phyloP scores from a whole-genome alignment of 2,329 filamentous ascomycete genomes.

The Fusarium burgessii region DNA sequence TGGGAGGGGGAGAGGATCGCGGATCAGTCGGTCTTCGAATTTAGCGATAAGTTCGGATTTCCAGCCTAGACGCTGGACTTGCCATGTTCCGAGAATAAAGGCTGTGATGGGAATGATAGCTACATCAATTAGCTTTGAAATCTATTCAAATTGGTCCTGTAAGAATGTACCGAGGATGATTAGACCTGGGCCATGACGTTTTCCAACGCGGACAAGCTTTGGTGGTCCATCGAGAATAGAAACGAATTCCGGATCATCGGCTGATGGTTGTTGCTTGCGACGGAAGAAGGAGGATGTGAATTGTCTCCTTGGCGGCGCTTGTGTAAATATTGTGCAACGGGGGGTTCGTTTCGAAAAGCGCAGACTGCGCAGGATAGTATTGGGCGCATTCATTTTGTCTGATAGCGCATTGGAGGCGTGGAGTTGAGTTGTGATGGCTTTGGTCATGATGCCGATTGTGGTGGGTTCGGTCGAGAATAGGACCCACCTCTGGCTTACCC shows the following conservation, averaged over 20 bases:
- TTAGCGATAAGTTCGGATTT: conserved; percentile 93
- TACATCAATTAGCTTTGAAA: conserved; percentile 33
- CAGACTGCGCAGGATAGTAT: conserved; percentile 45
- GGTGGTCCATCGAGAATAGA: conserved; percentile 91
- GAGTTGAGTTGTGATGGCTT: conserved; percentile 4
- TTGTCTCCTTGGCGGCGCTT: conserved; percentile 22
- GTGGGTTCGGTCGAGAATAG: conserved; percentile 12
- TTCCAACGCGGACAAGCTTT: conserved; percentile 79
- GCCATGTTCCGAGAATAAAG: conserved; percentile 92
- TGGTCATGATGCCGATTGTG: conserved; percentile 35
- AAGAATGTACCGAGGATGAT: conserved; percentile 74
- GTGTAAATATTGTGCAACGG: conserved; percentile 23
- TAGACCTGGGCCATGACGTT: conserved; percentile 81
- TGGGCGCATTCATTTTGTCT: conserved; percentile 47
- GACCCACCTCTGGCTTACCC: conserved; percentile 14
- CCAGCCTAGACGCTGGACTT: conserved; percentile 92
- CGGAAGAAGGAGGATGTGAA: conserved; percentile 39
- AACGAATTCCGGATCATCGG: conserved; percentile 82
- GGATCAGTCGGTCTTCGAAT: conserved; percentile 90
- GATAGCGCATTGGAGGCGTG: conserved; percentile 19
- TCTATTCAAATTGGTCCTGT: not conserved
- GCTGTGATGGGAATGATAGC: conserved; percentile 92
- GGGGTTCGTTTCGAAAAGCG: conserved; percentile 30
- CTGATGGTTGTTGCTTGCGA: conserved; percentile 59
- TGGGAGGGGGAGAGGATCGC: conserved; percentile 86